Conservation (phyloP, 2,329 filamentous ascomycete species). For the Aspergillus amoenus region DNA sequence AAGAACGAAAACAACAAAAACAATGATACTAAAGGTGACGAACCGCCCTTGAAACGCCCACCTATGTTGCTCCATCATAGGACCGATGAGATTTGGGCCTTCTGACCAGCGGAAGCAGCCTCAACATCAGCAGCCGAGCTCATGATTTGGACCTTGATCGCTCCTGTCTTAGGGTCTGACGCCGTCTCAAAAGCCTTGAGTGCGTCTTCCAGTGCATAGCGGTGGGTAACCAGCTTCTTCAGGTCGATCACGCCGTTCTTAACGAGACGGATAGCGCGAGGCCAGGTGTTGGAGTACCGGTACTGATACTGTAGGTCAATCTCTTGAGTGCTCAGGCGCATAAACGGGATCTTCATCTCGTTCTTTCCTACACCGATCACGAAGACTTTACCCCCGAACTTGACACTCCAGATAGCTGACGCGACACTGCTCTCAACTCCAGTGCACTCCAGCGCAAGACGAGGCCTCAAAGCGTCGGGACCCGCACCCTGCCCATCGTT, state of each 20-base stretch:
- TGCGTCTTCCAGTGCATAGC: slow-evolving; percentile 81
- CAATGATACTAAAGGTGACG: slow-evolving; percentile 15
- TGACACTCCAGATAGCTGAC: slow-evolving; percentile 82
- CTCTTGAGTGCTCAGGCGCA: slow-evolving; percentile 85
- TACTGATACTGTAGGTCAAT: slow-evolving; percentile 97
- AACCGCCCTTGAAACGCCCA: slow-evolving; percentile 13
- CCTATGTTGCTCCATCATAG: slow-evolving; percentile 1
- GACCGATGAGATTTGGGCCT: slow-evolving; percentile 19
- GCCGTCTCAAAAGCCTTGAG: slow-evolving; percentile 87
- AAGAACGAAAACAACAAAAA: slow-evolving; percentile 5
- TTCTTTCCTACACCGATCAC: slow-evolving; percentile 94
- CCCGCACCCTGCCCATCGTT: slow-evolving; percentile 47
- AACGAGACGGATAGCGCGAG: slow-evolving; percentile 82
- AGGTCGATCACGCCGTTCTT: slow-evolving; percentile 82
- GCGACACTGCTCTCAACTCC: slow-evolving; percentile 88
- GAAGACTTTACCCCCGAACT: slow-evolving; percentile 96
- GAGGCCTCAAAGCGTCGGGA: slow-evolving; percentile 68
- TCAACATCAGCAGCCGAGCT: slow-evolving; percentile 41
- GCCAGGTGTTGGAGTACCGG: slow-evolving; percentile 95
- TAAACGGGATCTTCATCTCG: slow-evolving; percentile 94
- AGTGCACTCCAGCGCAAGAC: slow-evolving; percentile 85
- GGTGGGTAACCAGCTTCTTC: slow-evolving; percentile 80
- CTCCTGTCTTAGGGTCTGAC: slow-evolving; percentile 81
- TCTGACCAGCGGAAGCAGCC: slow-evolving; percentile 32
- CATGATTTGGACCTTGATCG: slow-evolving; percentile 96